A percentile compares a stretch with the other conserved stretches of the same genome.
Conservation (phyloP, 192 early-diverging fungal species). For the Coemansia sp. region DNA sequence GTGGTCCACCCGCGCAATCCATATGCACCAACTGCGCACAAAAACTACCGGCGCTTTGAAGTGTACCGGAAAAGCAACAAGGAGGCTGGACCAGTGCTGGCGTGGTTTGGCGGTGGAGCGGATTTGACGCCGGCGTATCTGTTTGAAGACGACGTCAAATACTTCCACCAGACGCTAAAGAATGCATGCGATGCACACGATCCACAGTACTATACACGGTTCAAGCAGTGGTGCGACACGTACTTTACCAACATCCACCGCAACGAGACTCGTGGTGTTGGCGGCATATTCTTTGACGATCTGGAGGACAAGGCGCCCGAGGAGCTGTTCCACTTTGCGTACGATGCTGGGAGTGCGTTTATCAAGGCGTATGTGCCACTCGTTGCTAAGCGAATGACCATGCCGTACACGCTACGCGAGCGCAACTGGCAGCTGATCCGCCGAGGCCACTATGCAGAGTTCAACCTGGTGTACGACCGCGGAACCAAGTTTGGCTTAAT, state of each 20-base stretch:
- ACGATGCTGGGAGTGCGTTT: constrained; percentile 79
- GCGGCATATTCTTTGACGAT: constrained; percentile 99
- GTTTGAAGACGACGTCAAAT: constrained; percentile 84
- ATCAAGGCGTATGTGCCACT: constrained; percentile 86
- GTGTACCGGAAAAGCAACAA: constrained; percentile 60
- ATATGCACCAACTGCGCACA: constrained; percentile 91
- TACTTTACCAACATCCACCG: constrained; percentile 92
- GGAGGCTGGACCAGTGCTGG: constrained; percentile 64
- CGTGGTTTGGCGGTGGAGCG: constrained; percentile 97
- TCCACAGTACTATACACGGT: constrained; percentile 74
- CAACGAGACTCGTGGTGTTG: constrained; percentile 85
- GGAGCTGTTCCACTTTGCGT: constrained; percentile 80
- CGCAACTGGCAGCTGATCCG: constrained; percentile 95
- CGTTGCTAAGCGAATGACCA: constrained; percentile 73
- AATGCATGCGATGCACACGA: constrained; percentile 90
- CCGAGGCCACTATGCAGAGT: constrained; percentile 95
- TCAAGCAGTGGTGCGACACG: constrained; percentile 96
- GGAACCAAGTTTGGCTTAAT: constrained; percentile 98
- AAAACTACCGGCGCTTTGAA: constrained; percentile 98
- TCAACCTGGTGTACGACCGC: constrained; percentile 95
- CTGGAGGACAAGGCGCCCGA: constrained; percentile 71
- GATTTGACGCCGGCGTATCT: constrained; percentile 93
- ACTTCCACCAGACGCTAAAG: constrained; percentile 93
- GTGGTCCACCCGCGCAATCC: constrained; percentile 97
- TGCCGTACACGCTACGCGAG: constrained; percentile 71